Percentiles rank a stretch among this genome's conserved stretches.
phyloP scores from a whole-genome alignment of 257 asterid species.

The Solanum pennellii region DNA sequence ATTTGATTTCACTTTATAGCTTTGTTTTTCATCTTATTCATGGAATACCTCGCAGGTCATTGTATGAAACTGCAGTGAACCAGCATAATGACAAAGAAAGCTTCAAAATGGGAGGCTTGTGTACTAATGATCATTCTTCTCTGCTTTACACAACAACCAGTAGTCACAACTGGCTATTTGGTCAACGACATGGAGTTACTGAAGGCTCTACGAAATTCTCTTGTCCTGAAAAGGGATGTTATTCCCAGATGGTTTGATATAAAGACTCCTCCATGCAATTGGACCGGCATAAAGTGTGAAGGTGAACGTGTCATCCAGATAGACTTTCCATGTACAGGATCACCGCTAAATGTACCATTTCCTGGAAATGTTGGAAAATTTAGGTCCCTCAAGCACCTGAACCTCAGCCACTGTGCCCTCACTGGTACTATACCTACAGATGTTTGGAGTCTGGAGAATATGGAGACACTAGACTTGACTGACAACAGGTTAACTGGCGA shows the following conservation, averaged over 20 bases:
- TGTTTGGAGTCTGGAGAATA: constrained; percentile 36
- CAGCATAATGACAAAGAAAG: neutral
- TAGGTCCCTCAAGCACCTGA: constrained; percentile 41
- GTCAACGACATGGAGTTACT: constrained; percentile 21
- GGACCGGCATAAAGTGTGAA: constrained; percentile 57
- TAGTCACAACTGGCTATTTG: constrained; percentile 9
- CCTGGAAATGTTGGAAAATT: constrained; percentile 31
- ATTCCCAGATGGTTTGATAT: constrained; percentile 39
- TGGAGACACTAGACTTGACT: constrained; percentile 49
- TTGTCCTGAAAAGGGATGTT: constrained; percentile 9
- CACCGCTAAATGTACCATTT: constrained; percentile 37
- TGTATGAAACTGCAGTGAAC: neutral
- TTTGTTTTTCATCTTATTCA: neutral
- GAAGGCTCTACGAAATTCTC: constrained; percentile 26
- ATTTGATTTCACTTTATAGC: neutral
- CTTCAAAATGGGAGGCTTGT: neutral
- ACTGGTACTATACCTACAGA: constrained; percentile 34
- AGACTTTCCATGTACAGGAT: constrained; percentile 18
- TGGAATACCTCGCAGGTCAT: neutral
- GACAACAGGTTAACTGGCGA: constrained; percentile 38
- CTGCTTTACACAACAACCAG: constrained; percentile 1
- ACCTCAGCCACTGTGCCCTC: constrained; percentile 48
- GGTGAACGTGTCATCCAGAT: constrained; percentile 23
- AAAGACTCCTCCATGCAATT: constrained; percentile 40
- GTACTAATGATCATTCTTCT: constrained; percentile 14